Conservation (phyloP, 768 basidiomycete genomes). For the Lactifluus hygrophoroides region DNA sequence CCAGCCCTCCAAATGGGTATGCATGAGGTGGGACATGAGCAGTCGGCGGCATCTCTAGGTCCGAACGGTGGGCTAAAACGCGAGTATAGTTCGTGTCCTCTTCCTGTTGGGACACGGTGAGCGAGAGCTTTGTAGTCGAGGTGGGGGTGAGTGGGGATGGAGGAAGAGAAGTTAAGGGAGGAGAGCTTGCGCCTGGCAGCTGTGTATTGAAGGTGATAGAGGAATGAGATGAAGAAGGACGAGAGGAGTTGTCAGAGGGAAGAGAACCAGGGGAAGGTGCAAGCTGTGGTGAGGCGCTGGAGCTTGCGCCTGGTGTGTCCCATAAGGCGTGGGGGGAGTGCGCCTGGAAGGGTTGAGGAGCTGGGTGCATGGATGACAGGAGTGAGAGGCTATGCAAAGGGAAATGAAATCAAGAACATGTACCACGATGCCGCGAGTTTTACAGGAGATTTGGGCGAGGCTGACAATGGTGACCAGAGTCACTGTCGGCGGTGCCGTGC, state of each 20-base stretch:
- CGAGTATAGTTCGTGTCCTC: slow-evolving; percentile 9
- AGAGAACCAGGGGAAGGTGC: slow-evolving; percentile 11
- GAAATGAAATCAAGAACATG: slow-evolving; percentile 11
- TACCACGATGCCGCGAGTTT: slow-evolving; percentile 13
- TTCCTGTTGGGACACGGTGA: slow-evolving; percentile 6
- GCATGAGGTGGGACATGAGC: slow-evolving; percentile 15
- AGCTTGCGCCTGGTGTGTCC: slow-evolving; percentile 22
- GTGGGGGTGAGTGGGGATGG: slow-evolving; percentile 6
- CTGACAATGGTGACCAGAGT: background rate
- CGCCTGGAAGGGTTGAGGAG: slow-evolving; percentile 16
- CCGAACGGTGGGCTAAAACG: slow-evolving; percentile 5
- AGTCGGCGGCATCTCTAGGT: slow-evolving; percentile 16
- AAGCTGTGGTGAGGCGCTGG: slow-evolving; percentile 19
- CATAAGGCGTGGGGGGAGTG: slow-evolving; percentile 19
- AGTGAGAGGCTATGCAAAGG: slow-evolving; percentile 15
- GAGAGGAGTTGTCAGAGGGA: slow-evolving; percentile 17
- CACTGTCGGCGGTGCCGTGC: background rate
- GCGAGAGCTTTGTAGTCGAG: slow-evolving; percentile 1
- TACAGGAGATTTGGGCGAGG: slow-evolving; percentile 18
- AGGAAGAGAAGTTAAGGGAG: slow-evolving; percentile 4
- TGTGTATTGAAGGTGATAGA: slow-evolving; percentile 8
- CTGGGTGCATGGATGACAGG: slow-evolving; percentile 17
- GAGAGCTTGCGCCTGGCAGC: slow-evolving; percentile 17
- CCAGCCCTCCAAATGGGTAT: slow-evolving; percentile 19
- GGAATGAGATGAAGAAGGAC: slow-evolving; percentile 12